phyloP scores from a whole-genome alignment of 345 rosid genomes.

The Salix dunnii region DNA sequence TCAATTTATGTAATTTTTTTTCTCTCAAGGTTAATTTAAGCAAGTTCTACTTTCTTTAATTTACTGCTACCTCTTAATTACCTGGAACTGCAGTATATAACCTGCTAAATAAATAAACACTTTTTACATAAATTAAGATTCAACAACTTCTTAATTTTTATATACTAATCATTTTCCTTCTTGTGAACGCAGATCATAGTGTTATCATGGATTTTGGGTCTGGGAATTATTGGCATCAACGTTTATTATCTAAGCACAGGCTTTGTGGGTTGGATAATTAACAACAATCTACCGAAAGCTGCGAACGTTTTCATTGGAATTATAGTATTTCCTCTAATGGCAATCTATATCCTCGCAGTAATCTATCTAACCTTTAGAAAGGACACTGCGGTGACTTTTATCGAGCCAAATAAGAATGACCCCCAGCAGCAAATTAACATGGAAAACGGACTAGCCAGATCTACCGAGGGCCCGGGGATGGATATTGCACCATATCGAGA shows the following conservation, averaged over 20 bases:
- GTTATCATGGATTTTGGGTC: slow-evolving; percentile 56
- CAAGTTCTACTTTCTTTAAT: too few species aligned
- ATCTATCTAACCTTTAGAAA: slow-evolving; percentile 49
- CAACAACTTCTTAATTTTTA: neutral
- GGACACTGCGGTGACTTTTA: slow-evolving; percentile 37
- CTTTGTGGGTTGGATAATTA: slow-evolving; percentile 48
- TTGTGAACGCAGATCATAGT: slow-evolving; percentile 37
- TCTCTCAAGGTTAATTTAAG: neutral
- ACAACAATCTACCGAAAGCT: slow-evolving; percentile 37
- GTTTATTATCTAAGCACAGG: slow-evolving; percentile 52
- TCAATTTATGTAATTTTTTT: slow-evolving; percentile 41
- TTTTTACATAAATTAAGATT: neutral
- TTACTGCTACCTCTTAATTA: too few species aligned
- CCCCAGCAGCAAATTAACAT: slow-evolving; percentile 1
- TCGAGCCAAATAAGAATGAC: slow-evolving; percentile 33
- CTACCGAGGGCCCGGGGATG: neutral
- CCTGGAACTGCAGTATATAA: too few species aligned
- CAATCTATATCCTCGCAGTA: slow-evolving; percentile 37
- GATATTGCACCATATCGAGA: slow-evolving; percentile 37
- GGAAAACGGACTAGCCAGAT: slow-evolving; percentile 24
- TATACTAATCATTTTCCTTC: neutral
- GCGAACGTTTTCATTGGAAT: slow-evolving; percentile 48
- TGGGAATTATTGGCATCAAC: slow-evolving; percentile 54
- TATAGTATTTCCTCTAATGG: slow-evolving; percentile 54
- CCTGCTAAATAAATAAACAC: too few species aligned